These are phyloP conservation scores for Endoconidiophora polonica DNA, from an alignment of 2,329 filamentous ascomycete genomes.

Conservation along the genomic window DNA sequence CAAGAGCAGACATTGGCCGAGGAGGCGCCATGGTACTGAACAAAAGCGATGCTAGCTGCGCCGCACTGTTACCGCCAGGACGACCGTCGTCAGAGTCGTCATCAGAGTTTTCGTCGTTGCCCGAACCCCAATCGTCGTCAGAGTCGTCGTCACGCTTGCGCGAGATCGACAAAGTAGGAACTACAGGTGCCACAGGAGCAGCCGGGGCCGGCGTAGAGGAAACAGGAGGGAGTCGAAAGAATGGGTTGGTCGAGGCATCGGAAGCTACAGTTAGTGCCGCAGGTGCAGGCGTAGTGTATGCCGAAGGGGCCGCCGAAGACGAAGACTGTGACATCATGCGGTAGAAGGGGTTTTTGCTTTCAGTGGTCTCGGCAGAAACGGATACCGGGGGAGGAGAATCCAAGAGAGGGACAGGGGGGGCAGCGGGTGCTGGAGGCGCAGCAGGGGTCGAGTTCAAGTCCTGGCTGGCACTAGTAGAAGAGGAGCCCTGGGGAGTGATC, in stretches of 20 bases:
- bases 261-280: slow-evolving; percentile 23
- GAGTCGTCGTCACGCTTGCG: slow-evolving; percentile 48
- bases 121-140: slow-evolving; percentile 75
- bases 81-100: slow-evolving; percentile 64
- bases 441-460: slow-evolving; percentile 23
- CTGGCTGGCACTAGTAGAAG: slow-evolving; percentile 35
- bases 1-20: slow-evolving; percentile 68
- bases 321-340: slow-evolving; percentile 63
- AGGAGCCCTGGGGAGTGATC: slow-evolving; percentile 44
- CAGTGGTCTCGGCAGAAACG: slow-evolving; percentile 41
- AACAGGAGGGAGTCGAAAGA: slow-evolving; percentile 37
- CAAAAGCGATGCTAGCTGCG: slow-evolving; percentile 82
- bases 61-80: slow-evolving; percentile 66
- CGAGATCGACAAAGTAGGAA: slow-evolving; percentile 29
- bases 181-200: slow-evolving; percentile 30
- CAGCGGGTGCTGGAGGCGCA: slow-evolving; percentile 27
- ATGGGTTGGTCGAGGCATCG: slow-evolving; percentile 78
- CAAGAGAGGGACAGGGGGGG: slow-evolving; percentile 28
- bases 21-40: slow-evolving; percentile 96
- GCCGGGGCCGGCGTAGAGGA: slow-evolving; percentile 22
- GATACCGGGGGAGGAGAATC: slow-evolving; percentile 32
- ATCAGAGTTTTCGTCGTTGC: slow-evolving; percentile 41
- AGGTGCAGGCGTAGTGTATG: slow-evolving; percentile 28
- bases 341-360: slow-evolving; percentile 92
- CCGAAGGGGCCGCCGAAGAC: slow-evolving; percentile 20